Conservation (phyloP, 352 stramenopile species). For the Globisporangium barbulae region DNA sequence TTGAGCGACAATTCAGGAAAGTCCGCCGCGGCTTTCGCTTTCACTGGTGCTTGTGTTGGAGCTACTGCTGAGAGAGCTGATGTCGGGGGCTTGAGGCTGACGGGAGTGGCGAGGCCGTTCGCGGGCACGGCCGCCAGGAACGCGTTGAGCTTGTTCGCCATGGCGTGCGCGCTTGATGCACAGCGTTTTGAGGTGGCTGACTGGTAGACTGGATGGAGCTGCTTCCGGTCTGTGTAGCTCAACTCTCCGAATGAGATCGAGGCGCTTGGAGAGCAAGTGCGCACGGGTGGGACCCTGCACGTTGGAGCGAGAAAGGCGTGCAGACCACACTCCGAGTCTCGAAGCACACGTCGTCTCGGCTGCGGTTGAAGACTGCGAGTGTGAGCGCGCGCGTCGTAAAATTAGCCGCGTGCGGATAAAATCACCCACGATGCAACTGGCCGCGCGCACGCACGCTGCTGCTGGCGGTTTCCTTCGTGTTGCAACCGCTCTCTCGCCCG, state of each 20-base stretch:
- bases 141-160: constrained; percentile 72
- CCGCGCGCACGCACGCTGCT: too few species aligned
- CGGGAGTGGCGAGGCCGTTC: constrained; percentile 43
- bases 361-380: background rate
- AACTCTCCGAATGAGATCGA: background rate
- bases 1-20: constrained; percentile 34
- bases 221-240: background rate
- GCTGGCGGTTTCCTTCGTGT: too few species aligned
- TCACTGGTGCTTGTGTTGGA: constrained; percentile 1
- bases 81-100: constrained; percentile 3
- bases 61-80: background rate
- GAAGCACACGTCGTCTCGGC: too few species aligned
- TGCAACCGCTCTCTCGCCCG: too few species aligned
- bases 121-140: constrained; percentile 69
- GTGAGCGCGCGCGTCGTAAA: background rate
- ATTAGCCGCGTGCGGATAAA: background rate
- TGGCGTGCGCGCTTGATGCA: constrained; percentile 7
- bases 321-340: too few species aligned
- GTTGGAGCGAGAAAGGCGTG: background rate
- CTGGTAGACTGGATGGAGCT: background rate
- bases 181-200: too few species aligned
- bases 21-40: constrained; percentile 19
- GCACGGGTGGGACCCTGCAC: background rate
- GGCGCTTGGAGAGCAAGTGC: background rate
- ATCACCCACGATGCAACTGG: background rate